phyloP scores from a whole-genome alignment of 441 rosid genomes.

The Gossypium laxum region DNA sequence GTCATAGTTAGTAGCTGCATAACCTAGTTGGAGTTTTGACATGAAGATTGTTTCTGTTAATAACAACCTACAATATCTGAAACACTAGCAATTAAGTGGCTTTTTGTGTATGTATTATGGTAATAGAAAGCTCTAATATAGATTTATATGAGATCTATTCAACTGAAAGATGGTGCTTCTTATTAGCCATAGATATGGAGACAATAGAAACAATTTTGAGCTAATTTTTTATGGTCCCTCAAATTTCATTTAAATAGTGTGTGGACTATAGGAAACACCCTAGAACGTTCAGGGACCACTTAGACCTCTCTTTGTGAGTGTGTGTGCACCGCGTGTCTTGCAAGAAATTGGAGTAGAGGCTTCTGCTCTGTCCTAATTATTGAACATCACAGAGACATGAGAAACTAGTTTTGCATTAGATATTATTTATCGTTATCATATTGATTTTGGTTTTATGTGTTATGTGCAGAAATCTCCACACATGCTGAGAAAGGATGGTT shows the following conservation, averaged over 20 bases:
- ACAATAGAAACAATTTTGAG: not conserved
- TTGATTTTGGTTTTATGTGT: conserved; percentile 17
- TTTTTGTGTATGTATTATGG: not conserved
- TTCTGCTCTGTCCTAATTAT: not conserved
- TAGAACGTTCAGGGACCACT: not conserved
- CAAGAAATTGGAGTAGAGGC: not conserved
- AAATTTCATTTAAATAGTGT: not conserved
- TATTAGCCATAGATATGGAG: not conserved
- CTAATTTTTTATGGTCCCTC: not conserved
- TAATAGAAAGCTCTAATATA: not conserved
- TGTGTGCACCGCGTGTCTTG: not conserved
- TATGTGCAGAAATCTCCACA: conserved; percentile 45
- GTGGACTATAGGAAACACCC: not conserved
- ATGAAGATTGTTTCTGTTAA: not conserved
- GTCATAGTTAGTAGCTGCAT: conserved; percentile 1
- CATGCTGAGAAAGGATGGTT: conserved; percentile 48
- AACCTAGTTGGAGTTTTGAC: conserved; percentile 2
- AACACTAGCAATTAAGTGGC: not conserved
- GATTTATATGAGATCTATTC: not conserved
- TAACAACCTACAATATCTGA: conserved; percentile 13
- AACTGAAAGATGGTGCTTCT: not conserved
- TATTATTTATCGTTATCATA: not conserved
- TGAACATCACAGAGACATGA: not conserved
- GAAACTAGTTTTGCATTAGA: not conserved
- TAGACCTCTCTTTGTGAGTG: not conserved